Evolutionary conservation across 371 early-diverging fungal genomes (phyloP).

Genomic region (Apophysomyces ossiformis): DNA sequence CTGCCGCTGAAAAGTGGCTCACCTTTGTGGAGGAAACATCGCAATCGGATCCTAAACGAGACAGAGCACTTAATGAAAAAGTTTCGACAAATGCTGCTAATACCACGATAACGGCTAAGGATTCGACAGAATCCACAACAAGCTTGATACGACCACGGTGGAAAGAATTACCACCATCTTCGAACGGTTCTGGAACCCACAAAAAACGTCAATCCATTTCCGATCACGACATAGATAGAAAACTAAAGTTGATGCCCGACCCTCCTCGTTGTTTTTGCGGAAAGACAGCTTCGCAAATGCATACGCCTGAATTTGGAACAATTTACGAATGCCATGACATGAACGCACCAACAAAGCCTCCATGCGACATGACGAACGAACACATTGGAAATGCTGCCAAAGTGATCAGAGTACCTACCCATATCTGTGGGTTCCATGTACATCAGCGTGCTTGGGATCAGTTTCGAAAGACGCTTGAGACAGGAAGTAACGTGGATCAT

Average conservation of each 20-base stretch:
- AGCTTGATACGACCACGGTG: background rate
- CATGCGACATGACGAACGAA: background rate
- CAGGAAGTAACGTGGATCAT: slow-evolving; percentile 15
- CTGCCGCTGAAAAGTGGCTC: slow-evolving; percentile 15
- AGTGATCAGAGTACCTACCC: background rate
- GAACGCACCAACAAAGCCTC: background rate
- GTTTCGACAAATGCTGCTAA: background rate
- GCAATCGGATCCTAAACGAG: background rate
- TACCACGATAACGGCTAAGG: no score
- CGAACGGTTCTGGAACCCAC: background rate
- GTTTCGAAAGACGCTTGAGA: slow-evolving; percentile 20
- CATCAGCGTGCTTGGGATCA: slow-evolving; percentile 43
- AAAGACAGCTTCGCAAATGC: slow-evolving; percentile 26
- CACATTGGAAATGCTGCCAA: background rate
- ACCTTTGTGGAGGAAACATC: background rate
- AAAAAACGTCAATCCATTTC: background rate
- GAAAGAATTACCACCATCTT: background rate
- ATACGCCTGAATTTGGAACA: slow-evolving; percentile 29
- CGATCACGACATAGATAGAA: background rate
- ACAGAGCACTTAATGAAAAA: background rate
- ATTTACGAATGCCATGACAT: slow-evolving; percentile 39
- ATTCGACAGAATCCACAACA: background rate
- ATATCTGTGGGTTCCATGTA: slow-evolving; percentile 54
- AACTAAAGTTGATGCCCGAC: slow-evolving; percentile 12
- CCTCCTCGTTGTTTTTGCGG: slow-evolving; percentile 44